A percentile compares a stretch with the other conserved stretches of the same genome.
Evolutionary conservation across 768 basidiomycete genomes (phyloP).

Genomic region (Xerocomellus chrysenteron): DNA sequence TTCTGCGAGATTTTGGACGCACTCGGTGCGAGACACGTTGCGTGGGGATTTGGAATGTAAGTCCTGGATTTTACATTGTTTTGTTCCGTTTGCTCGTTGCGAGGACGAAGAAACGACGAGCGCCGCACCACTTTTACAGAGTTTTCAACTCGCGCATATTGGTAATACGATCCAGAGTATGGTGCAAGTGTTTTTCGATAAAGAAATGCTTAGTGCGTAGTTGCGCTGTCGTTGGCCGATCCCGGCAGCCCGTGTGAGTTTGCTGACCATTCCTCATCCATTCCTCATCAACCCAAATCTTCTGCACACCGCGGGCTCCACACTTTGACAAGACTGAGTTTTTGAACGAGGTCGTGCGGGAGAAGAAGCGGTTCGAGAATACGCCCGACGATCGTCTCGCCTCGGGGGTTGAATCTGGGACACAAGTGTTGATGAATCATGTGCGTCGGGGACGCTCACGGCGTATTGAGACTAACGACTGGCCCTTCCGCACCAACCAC

Average conservation of each 20-base stretch:
- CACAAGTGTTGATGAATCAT: constrained; percentile 94
- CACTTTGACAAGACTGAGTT: constrained; percentile 95
- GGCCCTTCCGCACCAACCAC: too few species aligned
- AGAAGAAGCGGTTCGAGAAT: constrained; percentile 97
- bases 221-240: background rate
- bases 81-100: constrained; percentile 14
- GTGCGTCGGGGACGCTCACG: constrained; percentile 35
- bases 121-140: constrained; percentile 92
- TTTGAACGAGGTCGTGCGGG: constrained; percentile 86
- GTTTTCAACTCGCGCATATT: constrained; percentile 96
- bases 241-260: background rate
- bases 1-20: constrained; percentile 83
- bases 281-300: background rate
- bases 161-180: constrained; percentile 98
- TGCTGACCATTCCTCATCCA: background rate
- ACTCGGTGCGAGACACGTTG: constrained; percentile 75
- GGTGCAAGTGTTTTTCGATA: constrained; percentile 98
- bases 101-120: constrained; percentile 79
- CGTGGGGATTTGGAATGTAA: constrained; percentile 74
- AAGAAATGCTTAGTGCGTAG: constrained; percentile 67
- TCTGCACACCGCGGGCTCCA: constrained; percentile 48
- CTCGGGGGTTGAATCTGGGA: constrained; percentile 89
- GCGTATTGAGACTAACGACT: too few species aligned
- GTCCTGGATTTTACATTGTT: constrained; percentile 21
- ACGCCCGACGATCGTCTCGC: constrained; percentile 92